Percentiles rank a stretch among this genome's conserved stretches.
Evolutionary conservation across 176 grass and related monocot genomes (phyloP).

Genomic region (Tillandsia fasciculata): DNA sequence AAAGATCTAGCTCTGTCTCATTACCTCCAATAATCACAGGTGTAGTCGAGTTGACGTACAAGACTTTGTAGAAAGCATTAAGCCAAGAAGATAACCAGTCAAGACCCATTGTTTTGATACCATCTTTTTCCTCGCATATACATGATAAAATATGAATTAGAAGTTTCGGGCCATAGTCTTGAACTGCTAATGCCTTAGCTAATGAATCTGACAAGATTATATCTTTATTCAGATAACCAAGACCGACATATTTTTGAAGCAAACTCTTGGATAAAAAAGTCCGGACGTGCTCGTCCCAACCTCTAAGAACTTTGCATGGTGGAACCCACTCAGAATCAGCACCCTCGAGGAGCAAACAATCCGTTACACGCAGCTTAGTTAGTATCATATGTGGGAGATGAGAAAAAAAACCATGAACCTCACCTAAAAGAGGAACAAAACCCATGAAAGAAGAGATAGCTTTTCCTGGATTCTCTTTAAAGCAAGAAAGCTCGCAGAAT

Average conservation of each 20-base stretch:
- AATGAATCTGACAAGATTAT: slow-evolving; percentile 69
- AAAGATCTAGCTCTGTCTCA: slow-evolving; percentile 46
- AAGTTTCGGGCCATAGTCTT: slow-evolving; percentile 66
- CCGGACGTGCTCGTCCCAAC: slow-evolving; percentile 68
- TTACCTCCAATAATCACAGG: slow-evolving; percentile 35
- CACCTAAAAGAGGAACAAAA: slow-evolving; percentile 86
- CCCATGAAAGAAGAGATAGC: slow-evolving; percentile 73
- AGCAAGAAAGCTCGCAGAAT: slow-evolving; percentile 79
- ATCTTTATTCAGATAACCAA: slow-evolving; percentile 81
- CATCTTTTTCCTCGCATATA: slow-evolving; percentile 45
- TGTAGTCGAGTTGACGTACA: slow-evolving; percentile 15
- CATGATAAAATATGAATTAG: slow-evolving; percentile 63
- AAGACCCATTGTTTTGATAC: slow-evolving; percentile 55
- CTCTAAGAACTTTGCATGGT: slow-evolving; percentile 70
- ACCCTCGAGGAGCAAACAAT: slow-evolving; percentile 82
- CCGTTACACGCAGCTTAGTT: slow-evolving; percentile 57
- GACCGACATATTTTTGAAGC: slow-evolving; percentile 65
- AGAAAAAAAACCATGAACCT: slow-evolving; percentile 93
- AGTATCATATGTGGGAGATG: slow-evolving; percentile 81
- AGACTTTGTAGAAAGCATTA: slow-evolving; percentile 30
- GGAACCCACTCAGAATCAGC: slow-evolving; percentile 45
- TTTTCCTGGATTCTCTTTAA: slow-evolving; percentile 56
- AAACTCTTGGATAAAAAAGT: slow-evolving; percentile 54
- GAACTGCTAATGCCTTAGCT: slow-evolving; percentile 68
- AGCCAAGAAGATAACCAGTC: slow-evolving; percentile 94